Conservation (phyloP, 371 early-diverging fungal species). For the Encephalitozoon intestinalis region DNA sequence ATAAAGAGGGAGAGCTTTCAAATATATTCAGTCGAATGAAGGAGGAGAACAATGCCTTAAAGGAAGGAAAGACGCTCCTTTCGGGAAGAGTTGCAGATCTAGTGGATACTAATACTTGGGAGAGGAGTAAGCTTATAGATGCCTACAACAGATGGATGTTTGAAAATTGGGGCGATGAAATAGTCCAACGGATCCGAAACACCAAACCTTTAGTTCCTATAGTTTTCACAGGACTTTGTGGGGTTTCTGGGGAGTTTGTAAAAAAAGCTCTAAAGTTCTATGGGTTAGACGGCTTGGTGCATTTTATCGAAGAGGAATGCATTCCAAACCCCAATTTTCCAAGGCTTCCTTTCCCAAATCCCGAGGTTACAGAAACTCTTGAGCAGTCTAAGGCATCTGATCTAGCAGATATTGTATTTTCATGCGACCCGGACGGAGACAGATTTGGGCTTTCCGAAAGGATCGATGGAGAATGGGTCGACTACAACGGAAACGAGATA, state of each 20-base stretch:
- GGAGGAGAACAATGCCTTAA: not conserved
- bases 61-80: not conserved
- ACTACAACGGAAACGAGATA: conserved; percentile 11
- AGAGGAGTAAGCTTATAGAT: not conserved
- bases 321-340: not conserved
- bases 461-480: not conserved
- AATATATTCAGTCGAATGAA: not conserved
- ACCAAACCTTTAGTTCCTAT: not conserved
- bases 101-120: not conserved
- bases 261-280: not conserved
- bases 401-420: not conserved
- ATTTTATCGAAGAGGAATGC: conserved; percentile 1
- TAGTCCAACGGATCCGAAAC: not conserved
- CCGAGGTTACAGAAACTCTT: not conserved
- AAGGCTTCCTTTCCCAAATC: conserved; percentile 3
- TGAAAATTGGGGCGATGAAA: not conserved
- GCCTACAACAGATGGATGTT: not conserved
- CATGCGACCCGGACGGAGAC: conserved; percentile 39
- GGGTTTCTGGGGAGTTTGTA: conserved; percentile 9
- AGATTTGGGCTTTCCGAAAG: conserved; percentile 26
- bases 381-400: not conserved
- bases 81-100: not conserved
- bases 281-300: not conserved
- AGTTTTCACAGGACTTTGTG: not conserved
- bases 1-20: not conserved